Base-by-base conservation (phyloP, 805 yeast genomes). In the Nakazawaea laoshanensis region DNA sequence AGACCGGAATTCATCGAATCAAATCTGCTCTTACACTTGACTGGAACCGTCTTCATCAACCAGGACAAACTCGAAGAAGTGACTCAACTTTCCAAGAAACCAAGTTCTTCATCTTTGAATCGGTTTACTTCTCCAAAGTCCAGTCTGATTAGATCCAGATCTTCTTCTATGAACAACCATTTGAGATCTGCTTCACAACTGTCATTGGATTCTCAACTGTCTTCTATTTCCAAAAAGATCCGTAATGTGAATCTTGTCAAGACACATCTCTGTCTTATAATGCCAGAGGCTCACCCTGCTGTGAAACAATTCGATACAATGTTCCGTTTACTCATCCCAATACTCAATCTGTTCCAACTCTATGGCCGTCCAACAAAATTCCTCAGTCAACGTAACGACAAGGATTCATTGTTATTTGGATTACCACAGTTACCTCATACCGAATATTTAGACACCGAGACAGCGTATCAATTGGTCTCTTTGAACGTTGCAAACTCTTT, bases 341-440 rank as follows among this genome's bases (percentile, higher is more conserved):
- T 80, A 13, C 68, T 77, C 60, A 84, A 82, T 49, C 63, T 79
- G 3, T 82, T 80, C 55, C 70, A 67, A 47, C 52, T 82, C 29
- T 82, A 82, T 46, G 94, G 94, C 7, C 64, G 92, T 43, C 92
- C 94, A 1, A 59, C 63, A 27, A 74, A 65, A 42, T 64, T 82
- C 41, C 61, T 65, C 36, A 70, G 84, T 14, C 68, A 70, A 43
- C 76, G 78, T 52, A 58, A 56, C 11, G 71, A 77, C 43, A 53
- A 59, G 13, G 46, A 59, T 2, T 76, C 85, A 2, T 50, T 82
- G 45, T 56, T 82, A 21, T 82, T 79, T 58, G 89, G 79, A 0
- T 61, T 82, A 39, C 94, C 94, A 4, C 71, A 76, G 15, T 62
- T 83, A 45, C 94, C 94, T 3, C 74, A 68, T 38, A 72, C 75